phyloP scores from a whole-genome alignment of 2,329 filamentous ascomycete genomes.

The Zymoseptoria pseudotritici region DNA sequence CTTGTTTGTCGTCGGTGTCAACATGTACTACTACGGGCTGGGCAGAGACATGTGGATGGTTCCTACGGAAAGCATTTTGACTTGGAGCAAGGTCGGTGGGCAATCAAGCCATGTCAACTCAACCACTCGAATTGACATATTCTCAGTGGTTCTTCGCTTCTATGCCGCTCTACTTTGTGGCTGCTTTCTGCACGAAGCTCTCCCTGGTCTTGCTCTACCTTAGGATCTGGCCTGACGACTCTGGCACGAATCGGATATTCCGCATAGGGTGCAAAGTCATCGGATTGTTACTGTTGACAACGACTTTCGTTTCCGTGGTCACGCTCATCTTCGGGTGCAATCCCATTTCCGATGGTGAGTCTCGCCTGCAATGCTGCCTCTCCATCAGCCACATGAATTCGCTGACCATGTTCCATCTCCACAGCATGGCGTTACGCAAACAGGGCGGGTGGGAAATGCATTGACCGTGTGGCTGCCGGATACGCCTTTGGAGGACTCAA shows the following conservation, averaged over 20 bases:
- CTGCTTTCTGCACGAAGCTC: conserved; percentile 7
- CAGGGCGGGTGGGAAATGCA: conserved; percentile 5
- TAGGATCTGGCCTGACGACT: conserved; percentile 5
- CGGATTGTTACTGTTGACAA: neutral
- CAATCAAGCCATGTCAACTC: neutral
- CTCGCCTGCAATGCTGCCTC: neutral
- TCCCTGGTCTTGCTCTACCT: conserved; percentile 12
- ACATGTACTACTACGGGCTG: neutral
- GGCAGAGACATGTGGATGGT: conserved; percentile 5
- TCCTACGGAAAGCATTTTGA: conserved; percentile 1
- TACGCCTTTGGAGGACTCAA: conserved; percentile 8
- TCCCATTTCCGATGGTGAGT: conserved; percentile 2
- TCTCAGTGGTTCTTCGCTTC: conserved; percentile 11
- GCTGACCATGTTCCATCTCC: neutral
- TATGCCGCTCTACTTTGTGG: conserved; percentile 8
- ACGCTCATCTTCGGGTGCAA: conserved; percentile 8
- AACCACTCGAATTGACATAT: neutral
- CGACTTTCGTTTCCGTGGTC: conserved; percentile 4
- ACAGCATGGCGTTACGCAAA: neutral
- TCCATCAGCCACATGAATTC: neutral
- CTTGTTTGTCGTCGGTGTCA: neutral
- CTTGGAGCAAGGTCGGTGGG: conserved; percentile 1
- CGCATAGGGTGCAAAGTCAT: conserved; percentile 6
- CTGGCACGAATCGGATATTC: conserved; percentile 3
- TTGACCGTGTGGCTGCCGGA: conserved; percentile 3